Evolutionary conservation across 179 eudicot genomes (phyloP).

Genomic region (Patellifolia procumbens): DNA sequence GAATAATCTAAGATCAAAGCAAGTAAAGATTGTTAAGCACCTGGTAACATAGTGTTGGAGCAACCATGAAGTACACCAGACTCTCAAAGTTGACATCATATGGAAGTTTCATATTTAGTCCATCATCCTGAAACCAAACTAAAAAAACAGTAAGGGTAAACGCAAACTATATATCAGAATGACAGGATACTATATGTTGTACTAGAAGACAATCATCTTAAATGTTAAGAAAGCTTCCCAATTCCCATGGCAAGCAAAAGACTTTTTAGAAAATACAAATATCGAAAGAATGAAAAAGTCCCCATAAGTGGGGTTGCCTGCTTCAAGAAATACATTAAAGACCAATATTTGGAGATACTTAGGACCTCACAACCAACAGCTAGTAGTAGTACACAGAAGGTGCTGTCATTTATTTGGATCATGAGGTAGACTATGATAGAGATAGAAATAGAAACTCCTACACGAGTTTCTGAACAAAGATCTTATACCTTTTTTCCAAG

Average conservation of each 20-base stretch:
- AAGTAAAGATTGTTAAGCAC: slow-evolving; percentile 31
- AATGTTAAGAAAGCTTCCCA: not conserved
- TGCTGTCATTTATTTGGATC: not conserved
- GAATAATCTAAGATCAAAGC: not conserved
- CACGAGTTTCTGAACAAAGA: not conserved
- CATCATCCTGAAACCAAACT: slow-evolving; percentile 60
- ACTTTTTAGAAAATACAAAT: not conserved
- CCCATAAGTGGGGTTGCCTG: not conserved
- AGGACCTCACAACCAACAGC: not conserved
- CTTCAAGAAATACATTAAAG: not conserved
- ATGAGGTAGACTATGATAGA: not conserved
- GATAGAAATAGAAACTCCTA: not conserved
- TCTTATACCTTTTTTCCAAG: not conserved
- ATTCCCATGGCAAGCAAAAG: not conserved
- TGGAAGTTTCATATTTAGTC: slow-evolving; percentile 43
- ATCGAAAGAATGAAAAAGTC: not conserved
- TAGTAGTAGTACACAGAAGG: not conserved
- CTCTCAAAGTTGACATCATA: slow-evolving; percentile 70
- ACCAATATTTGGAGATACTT: not conserved
- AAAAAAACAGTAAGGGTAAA: slow-evolving; percentile 23
- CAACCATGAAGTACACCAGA: slow-evolving; percentile 88
- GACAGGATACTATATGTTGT: not conserved
- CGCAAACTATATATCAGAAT: slow-evolving; percentile 10
- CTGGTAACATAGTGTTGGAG: slow-evolving; percentile 97
- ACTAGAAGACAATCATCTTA: not conserved